Conservation (phyloP, 106 monocot species). For the Dendrobium nobile region DNA sequence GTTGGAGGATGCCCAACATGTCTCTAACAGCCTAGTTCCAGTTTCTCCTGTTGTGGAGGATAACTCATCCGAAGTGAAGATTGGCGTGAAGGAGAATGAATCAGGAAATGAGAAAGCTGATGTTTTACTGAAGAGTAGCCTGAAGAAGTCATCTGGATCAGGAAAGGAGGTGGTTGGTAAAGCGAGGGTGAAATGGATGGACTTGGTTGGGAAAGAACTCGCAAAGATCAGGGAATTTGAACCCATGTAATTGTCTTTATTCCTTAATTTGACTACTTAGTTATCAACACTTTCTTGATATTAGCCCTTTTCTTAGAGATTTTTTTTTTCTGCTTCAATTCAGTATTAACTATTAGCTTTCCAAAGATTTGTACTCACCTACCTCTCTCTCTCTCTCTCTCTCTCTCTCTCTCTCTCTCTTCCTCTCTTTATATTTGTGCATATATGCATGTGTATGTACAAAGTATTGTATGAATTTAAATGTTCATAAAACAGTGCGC, state of each 20-base stretch:
- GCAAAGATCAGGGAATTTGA: slow-evolving; percentile 51
- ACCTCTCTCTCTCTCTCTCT: too few relatives aligned
- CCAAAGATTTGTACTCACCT: too few relatives aligned
- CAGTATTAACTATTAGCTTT: too few relatives aligned
- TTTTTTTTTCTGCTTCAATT: too few relatives aligned
- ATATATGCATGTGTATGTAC: too few relatives aligned
- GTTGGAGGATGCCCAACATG: not conserved
- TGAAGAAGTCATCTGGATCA: slow-evolving; percentile 21
- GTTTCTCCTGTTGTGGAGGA: not conserved
- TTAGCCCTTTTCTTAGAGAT: too few relatives aligned
- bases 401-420: too few relatives aligned
- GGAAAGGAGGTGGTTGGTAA: slow-evolving; percentile 14
- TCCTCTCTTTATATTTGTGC: too few relatives aligned
- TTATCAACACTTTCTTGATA: too few relatives aligned
- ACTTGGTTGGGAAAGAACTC: slow-evolving; percentile 47
- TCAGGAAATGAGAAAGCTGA: slow-evolving; percentile 19
- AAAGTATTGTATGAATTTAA: too few relatives aligned
- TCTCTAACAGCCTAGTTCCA: not conserved
- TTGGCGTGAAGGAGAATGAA: slow-evolving; percentile 10
- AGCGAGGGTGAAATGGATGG: slow-evolving; percentile 59
- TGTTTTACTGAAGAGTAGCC: slow-evolving; percentile 31
- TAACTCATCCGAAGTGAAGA: slow-evolving; percentile 17
- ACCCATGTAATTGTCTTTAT: slow-evolving; percentile 17
- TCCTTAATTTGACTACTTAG: not conserved
- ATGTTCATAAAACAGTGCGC: too few relatives aligned